Base-by-base conservation (phyloP, 306 rosid species). In the Trifolium subterraneum region DNA sequence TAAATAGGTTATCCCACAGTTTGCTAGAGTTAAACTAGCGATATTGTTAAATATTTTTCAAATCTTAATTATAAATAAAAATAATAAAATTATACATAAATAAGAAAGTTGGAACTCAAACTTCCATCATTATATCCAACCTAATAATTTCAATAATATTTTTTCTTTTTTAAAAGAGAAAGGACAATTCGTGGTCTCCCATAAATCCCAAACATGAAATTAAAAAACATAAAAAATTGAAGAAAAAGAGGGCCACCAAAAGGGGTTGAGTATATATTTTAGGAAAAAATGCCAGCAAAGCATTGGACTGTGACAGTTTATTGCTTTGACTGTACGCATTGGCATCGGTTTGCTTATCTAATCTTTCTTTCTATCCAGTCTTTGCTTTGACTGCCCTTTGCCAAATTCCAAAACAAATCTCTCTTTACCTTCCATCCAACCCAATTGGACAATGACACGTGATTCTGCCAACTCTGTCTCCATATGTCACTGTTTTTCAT, bases 311-410 rank as follows among this genome's bases (percentile, higher is more conserved):
- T 65, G 83, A 89, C 84, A 85, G 84, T 76, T 77, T 79, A 10
- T 87, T 80, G 86, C 86, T 89, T 89, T 87, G 94, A 89, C 90
- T 83, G 88, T 81, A 86, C 87, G 86, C 84, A 75, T 27, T 27
- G 0, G 3, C 31, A 27, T 78, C 70, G 75, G 70, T 79, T 83
- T 84, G 85, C 84, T 80, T 86, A 82, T 48, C 55, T 16, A 48
- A 80, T 39, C 44, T 9, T 9, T 89, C 88, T 85, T 78, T 39
- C 44, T 10, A 10, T 89, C 88, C 86, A 47, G 88, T 86, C 88
- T 77, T 80, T 83, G 88, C 84, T 89, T 87, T 89, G 89, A 89
- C 91, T 73, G 62, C 47, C 47, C 83, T 81, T 81, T 78, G 35
- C 88, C 33, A 44, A 44, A 44, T 44, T 44, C 50, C 16, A 29